Percentiles rank a stretch among this genome's conserved stretches.
Evolutionary conservation across 2,329 filamentous ascomycete species (phyloP).

Genomic region (Curvularia hawaiiensis): DNA sequence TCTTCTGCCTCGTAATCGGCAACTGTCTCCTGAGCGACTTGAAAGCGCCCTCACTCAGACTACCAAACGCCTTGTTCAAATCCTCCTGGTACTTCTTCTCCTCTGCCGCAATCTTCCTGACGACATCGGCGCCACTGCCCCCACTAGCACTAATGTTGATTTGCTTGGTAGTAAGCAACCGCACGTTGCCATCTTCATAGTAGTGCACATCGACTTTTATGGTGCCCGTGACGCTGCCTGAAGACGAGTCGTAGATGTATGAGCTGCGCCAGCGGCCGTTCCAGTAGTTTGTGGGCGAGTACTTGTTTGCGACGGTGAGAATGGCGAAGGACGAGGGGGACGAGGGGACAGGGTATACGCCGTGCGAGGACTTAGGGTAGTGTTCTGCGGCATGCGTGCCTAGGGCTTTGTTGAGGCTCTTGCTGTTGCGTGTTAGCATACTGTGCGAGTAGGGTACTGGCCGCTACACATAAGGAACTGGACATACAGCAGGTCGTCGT

Average conservation of each 20-base stretch:
- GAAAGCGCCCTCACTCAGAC: conserved; percentile 90
- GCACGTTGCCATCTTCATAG: conserved; percentile 98
- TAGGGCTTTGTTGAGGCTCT: conserved; percentile 81
- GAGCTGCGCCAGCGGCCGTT: conserved; percentile 95
- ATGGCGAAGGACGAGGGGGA: conserved; percentile 78
- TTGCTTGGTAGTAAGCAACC: conserved; percentile 85
- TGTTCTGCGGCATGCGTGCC: conserved; percentile 82
- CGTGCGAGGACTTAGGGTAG: conserved; percentile 80
- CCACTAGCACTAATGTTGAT: conserved; percentile 66
- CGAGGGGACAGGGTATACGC: conserved; percentile 76
- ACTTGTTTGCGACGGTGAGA: conserved; percentile 91
- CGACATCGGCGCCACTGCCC: conserved; percentile 69
- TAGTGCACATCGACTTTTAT: conserved; percentile 98
- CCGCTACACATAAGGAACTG: background rate
- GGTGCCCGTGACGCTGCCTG: conserved; percentile 71
- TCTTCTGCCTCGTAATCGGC: conserved; percentile 96
- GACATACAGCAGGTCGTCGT: conserved; percentile 79
- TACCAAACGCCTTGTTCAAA: conserved; percentile 86
- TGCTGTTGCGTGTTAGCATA: conserved; percentile 57
- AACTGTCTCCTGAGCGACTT: conserved; percentile 91
- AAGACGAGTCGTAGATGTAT: conserved; percentile 76
- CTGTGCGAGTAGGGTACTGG: too few relatives aligned
- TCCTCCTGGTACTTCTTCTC: conserved; percentile 98
- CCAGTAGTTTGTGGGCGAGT: conserved; percentile 98
- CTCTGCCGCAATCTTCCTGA: conserved; percentile 74